Evolutionary conservation across 225 moss, liverwort and hornwort species (phyloP).

Genomic region (Anthoceros angustus): DNA sequence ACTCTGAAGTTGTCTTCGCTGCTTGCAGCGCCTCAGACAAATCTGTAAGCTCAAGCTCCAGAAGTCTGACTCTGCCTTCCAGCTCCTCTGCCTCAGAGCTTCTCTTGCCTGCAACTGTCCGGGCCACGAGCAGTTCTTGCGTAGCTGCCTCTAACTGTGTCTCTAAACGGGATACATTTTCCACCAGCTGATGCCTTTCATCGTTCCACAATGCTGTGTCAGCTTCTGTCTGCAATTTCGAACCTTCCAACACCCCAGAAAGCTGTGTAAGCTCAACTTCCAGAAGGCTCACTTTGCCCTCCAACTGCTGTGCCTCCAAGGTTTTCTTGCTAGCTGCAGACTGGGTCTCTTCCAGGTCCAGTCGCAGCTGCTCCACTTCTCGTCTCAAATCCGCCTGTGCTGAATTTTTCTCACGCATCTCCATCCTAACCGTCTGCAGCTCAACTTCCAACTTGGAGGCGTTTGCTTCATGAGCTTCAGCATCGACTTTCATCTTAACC

Average conservation of each 20-base stretch:
- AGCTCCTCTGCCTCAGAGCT: conserved; percentile 5
- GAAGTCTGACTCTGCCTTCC: neutral
- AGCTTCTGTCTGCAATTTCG: neutral
- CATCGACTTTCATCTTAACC: neutral
- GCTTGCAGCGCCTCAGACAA: neutral
- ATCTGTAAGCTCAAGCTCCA: neutral
- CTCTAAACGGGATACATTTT: neutral
- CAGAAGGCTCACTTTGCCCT: conserved; percentile 1
- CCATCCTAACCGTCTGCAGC: neutral
- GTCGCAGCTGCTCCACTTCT: neutral
- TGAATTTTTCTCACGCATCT: neutral
- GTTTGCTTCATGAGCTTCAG: neutral
- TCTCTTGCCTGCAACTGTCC: neutral
- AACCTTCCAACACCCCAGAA: neutral
- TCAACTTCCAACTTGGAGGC: too few relatives aligned
- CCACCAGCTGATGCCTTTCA: neutral
- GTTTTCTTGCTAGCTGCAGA: neutral
- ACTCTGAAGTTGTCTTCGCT: neutral
- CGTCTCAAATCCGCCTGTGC: neutral
- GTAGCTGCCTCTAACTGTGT: conserved; percentile 3
- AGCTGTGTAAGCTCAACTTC: conserved; percentile 1
- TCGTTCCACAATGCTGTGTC: conserved; percentile 1
- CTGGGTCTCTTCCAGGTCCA: neutral
- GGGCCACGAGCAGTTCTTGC: neutral
- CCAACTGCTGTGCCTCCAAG: conserved; percentile 10